phyloP scores from a whole-genome alignment of 2,329 filamentous ascomycete species.

The Penicillium olsonii region DNA sequence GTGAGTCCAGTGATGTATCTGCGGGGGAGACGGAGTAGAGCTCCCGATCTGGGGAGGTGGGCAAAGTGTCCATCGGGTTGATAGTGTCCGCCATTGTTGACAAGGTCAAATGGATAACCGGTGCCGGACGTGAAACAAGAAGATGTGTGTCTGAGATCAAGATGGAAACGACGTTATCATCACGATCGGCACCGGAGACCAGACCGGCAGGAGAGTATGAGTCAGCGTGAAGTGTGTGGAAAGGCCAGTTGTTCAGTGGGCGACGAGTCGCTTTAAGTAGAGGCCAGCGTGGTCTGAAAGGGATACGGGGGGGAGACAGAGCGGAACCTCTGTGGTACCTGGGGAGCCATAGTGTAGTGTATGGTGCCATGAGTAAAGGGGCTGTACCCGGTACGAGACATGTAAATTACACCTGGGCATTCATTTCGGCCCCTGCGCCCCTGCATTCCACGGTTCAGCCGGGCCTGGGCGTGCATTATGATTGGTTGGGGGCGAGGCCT shows the following conservation, averaged over 20 bases:
- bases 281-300: conserved; percentile 43
- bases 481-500: background rate
- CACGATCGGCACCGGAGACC: conserved; percentile 30
- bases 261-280: conserved; percentile 36
- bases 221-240: conserved; percentile 19
- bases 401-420: conserved; percentile 4
- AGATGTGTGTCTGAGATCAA: background rate
- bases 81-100: conserved; percentile 36
- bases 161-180: conserved; percentile 41
- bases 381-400: conserved; percentile 1
- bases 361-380: conserved; percentile 4
- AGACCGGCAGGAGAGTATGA: conserved; percentile 22
- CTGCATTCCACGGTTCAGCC: conserved; percentile 15
- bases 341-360: background rate
- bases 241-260: conserved; percentile 39
- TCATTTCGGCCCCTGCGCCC: conserved; percentile 13
- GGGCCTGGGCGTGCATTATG: background rate
- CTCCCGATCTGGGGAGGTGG: conserved; percentile 34
- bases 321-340: conserved; percentile 3
- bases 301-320: conserved; percentile 7
- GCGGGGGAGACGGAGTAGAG: conserved; percentile 44
- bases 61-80: conserved; percentile 34
- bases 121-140: conserved; percentile 18
- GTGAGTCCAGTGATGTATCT: conserved; percentile 39
- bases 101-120: conserved; percentile 16